A percentile compares a stretch with the other conserved stretches of the same genome.
These are phyloP conservation scores for Avena eriantha DNA, from an alignment of 176 grass and related monocot species.

Conservation along the genomic window DNA sequence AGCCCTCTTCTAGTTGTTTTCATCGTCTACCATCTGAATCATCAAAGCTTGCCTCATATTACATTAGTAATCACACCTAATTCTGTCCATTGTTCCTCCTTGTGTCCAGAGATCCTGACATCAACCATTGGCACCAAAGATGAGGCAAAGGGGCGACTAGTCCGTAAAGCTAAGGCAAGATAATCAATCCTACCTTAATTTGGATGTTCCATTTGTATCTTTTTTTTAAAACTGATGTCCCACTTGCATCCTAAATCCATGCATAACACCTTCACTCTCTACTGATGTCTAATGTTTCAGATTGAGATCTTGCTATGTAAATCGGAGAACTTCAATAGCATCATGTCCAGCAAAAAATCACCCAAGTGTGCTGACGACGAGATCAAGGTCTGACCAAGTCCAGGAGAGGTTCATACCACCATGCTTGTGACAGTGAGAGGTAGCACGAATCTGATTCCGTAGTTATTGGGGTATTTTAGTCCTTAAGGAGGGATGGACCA, in stretches of 20 bases:
- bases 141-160: slow-evolving; percentile 76
- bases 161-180: slow-evolving; percentile 91
- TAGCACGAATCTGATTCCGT: slow-evolving; percentile 18
- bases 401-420: slow-evolving; percentile 30
- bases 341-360: slow-evolving; percentile 62
- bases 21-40: background rate
- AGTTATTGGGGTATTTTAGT: slow-evolving; percentile 40
- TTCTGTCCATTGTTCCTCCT: background rate
- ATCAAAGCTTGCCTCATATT: background rate
- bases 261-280: background rate
- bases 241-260: background rate
- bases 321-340: slow-evolving; percentile 70
- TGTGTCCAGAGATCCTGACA: slow-evolving; percentile 73
- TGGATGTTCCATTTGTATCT: background rate
- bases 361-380: slow-evolving; percentile 55
- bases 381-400: slow-evolving; percentile 45
- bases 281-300: slow-evolving; percentile 43
- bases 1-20: background rate
- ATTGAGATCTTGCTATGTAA: slow-evolving; percentile 88
- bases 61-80: background rate
- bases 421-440: slow-evolving; percentile 25
- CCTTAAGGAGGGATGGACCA: slow-evolving; percentile 40
- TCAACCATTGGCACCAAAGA: slow-evolving; percentile 89
- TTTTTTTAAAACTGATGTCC: background rate
- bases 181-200: background rate